Evolutionary conservation across 148 eudicot genomes (phyloP).

Genomic region (Talinum fruticosum): DNA sequence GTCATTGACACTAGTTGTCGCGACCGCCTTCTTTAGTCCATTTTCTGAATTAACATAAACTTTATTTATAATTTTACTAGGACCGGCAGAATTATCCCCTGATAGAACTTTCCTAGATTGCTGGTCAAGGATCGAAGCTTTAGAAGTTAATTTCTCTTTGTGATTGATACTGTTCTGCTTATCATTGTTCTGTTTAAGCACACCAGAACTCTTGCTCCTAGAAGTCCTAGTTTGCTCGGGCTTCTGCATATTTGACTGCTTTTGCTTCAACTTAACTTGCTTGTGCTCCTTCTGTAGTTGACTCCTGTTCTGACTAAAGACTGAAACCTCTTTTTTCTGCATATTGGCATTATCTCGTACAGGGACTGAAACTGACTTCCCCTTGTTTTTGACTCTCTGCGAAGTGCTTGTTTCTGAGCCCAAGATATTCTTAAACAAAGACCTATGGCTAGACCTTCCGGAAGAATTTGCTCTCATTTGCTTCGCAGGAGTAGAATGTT

Average conservation of each 20-base stretch:
- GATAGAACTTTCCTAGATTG: constrained; percentile 41
- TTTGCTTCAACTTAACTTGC: constrained; percentile 36
- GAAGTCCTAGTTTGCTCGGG: constrained; percentile 42
- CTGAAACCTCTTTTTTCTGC: constrained; percentile 44
- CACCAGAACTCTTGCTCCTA: constrained; percentile 42
- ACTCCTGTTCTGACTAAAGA: constrained; percentile 37
- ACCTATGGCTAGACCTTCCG: constrained; percentile 37
- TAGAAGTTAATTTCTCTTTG: constrained; percentile 38
- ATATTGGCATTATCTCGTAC: constrained; percentile 45
- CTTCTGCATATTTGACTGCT: constrained; percentile 39
- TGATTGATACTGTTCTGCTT: constrained; percentile 62
- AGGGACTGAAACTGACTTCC: constrained; percentile 42
- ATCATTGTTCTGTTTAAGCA: constrained; percentile 66
- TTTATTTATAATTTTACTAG: constrained; percentile 55
- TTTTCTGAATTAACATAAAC: constrained; percentile 40
- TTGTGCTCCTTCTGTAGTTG: constrained; percentile 45
- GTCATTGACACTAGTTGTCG: constrained; percentile 34
- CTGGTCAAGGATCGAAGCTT: constrained; percentile 40
- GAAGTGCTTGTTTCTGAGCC: constrained; percentile 40
- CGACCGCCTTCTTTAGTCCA: constrained; percentile 40
- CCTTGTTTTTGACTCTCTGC: constrained; percentile 49
- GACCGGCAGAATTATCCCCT: constrained; percentile 38
- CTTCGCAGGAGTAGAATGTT: constrained; percentile 32
- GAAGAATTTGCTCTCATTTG: constrained; percentile 36
- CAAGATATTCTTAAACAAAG: constrained; percentile 39